Percentiles rank a stretch among this genome's conserved stretches.
phyloP scores from a whole-genome alignment of 371 early-diverging fungal species.

The Dipsacomyces acuminosporus region DNA sequence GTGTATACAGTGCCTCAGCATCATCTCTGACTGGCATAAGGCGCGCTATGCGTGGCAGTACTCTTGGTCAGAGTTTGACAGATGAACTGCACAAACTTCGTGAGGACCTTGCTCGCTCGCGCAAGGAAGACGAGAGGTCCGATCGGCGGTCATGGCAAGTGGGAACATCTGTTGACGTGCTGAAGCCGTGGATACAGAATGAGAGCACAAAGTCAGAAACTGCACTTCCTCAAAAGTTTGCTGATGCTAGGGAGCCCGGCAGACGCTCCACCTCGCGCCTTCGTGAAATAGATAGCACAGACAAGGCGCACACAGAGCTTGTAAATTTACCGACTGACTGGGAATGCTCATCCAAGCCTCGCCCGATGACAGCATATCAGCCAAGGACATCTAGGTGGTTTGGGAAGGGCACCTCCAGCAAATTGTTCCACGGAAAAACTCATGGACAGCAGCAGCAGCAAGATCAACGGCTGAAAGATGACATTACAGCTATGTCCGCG shows the following conservation, averaged over 20 bases:
- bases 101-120: constrained; percentile 30
- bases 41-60: constrained; percentile 33
- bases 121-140: constrained; percentile 11
- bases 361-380: constrained; percentile 36
- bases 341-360: constrained; percentile 8
- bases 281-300: background rate
- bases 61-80: constrained; percentile 42
- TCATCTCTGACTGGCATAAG: constrained; percentile 19
- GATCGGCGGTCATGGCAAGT: constrained; percentile 40
- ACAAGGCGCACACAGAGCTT: background rate
- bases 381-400: constrained; percentile 24
- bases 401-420: constrained; percentile 3
- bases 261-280: background rate
- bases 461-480: constrained; percentile 2
- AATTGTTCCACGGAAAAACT: too few species aligned
- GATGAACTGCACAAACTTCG: constrained; percentile 38
- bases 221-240: constrained; percentile 10
- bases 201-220: constrained; percentile 30
- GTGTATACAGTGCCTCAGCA: constrained; percentile 25
- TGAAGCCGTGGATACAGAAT: constrained; percentile 27
- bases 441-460: background rate
- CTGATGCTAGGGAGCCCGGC: background rate
- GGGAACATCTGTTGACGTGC: constrained; percentile 5
- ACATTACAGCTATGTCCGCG: background rate
- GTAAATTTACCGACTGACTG: background rate